phyloP scores from a whole-genome alignment of 2,329 filamentous ascomycete species.

The Nothophaeocryptopus gaeumannii region DNA sequence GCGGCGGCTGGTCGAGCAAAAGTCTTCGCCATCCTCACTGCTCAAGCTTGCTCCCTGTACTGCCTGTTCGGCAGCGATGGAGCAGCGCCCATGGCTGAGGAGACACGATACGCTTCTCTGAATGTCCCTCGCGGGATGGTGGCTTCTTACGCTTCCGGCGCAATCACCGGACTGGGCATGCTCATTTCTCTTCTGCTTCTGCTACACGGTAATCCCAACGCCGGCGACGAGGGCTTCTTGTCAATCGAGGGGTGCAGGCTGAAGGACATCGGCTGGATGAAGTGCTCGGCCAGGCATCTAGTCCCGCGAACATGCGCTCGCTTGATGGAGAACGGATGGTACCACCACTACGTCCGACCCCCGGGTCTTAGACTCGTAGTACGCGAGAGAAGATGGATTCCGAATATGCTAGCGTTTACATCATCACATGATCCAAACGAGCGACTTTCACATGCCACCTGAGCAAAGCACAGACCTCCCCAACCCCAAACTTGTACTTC shows the following conservation, averaged over 20 bases:
- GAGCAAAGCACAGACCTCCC: too few relatives aligned
- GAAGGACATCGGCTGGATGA: background rate
- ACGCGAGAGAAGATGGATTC: too few relatives aligned
- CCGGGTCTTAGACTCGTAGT: too few relatives aligned
- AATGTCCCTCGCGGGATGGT: slow-evolving; percentile 27
- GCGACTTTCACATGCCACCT: too few relatives aligned
- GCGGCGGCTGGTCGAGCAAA: slow-evolving; percentile 25
- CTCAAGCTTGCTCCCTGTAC: slow-evolving; percentile 18
- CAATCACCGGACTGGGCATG: slow-evolving; percentile 6
- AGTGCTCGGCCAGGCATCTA: background rate
- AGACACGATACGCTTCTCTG: slow-evolving; percentile 13
- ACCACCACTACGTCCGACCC: too few relatives aligned
- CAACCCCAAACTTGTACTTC: too few relatives aligned
- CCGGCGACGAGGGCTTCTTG: background rate
- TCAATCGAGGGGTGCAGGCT: background rate
- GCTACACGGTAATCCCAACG: slow-evolving; percentile 9
- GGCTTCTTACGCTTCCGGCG: slow-evolving; percentile 13
- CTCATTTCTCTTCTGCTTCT: slow-evolving; percentile 13
- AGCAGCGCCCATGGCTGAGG: slow-evolving; percentile 15
- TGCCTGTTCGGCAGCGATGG: slow-evolving; percentile 13
- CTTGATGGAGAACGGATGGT: too few relatives aligned
- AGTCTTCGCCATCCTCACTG: slow-evolving; percentile 25
- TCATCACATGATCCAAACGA: too few relatives aligned
- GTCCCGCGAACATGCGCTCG: background rate
- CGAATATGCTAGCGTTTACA: too few relatives aligned